Evolutionary conservation across 2,329 filamentous ascomycete species (phyloP).

Genomic region (Ustulina deusta): DNA sequence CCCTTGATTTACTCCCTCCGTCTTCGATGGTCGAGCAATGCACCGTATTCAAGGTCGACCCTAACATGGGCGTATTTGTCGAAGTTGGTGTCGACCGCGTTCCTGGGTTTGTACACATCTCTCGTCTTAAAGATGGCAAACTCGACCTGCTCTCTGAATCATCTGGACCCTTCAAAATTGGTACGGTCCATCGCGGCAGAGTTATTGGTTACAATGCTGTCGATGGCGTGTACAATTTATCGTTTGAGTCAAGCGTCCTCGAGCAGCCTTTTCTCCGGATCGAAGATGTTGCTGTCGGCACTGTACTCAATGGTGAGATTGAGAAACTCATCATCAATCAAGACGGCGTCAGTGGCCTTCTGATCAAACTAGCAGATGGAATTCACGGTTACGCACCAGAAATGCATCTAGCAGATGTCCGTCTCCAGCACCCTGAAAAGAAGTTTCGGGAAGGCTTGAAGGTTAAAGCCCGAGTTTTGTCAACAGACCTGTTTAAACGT

Average conservation of each 20-base stretch:
- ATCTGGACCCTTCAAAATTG: conserved; percentile 81
- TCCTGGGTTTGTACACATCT: conserved; percentile 94
- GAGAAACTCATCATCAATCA: conserved; percentile 85
- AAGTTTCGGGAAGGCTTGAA: conserved; percentile 90
- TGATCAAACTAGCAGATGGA: conserved; percentile 86
- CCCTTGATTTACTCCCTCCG: conserved; percentile 72
- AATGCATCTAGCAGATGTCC: conserved; percentile 88
- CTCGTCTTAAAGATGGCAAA: conserved; percentile 88
- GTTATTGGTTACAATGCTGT: conserved; percentile 88
- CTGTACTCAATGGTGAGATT: conserved; percentile 82
- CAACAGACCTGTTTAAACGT: conserved; percentile 78
- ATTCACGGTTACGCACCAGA: conserved; percentile 91
- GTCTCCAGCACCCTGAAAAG: conserved; percentile 91
- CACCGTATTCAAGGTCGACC: conserved; percentile 82
- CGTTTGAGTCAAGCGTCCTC: conserved; percentile 83
- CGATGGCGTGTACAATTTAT: conserved; percentile 87
- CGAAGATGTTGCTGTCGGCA: conserved; percentile 87
- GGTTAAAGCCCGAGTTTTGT: conserved; percentile 87
- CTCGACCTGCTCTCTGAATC: conserved; percentile 83
- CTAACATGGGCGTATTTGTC: conserved; percentile 84
- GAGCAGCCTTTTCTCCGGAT: conserved; percentile 91
- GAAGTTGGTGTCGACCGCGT: conserved; percentile 75
- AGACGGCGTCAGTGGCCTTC: conserved; percentile 81
- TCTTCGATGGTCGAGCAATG: conserved; percentile 83
- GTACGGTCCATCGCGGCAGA: conserved; percentile 82